phyloP scores from a whole-genome alignment of 2,329 filamentous ascomycete genomes.

The Orbilia oligospora region DNA sequence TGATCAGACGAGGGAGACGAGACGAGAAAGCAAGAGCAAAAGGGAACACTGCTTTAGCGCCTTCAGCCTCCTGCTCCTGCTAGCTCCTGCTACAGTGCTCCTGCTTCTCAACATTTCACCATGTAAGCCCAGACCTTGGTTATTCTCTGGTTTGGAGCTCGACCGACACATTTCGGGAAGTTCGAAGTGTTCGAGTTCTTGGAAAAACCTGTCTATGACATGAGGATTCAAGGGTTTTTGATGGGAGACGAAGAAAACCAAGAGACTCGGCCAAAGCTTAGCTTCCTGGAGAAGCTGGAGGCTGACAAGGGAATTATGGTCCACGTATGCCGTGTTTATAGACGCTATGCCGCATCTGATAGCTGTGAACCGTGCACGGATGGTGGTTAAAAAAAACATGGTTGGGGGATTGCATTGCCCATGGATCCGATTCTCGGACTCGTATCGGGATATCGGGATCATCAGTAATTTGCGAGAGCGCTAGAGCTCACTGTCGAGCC shows the following conservation, averaged over 20 bases:
- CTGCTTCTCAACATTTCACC: slow-evolving; percentile 7
- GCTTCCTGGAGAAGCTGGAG: slow-evolving; percentile 45
- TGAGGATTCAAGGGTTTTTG: slow-evolving; percentile 22
- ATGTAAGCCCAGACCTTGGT: slow-evolving; percentile 41
- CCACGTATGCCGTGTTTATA: slow-evolving; percentile 2
- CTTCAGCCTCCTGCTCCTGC: not conserved
- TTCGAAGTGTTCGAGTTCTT: slow-evolving; percentile 32
- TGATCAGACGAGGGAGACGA: slow-evolving; percentile 33
- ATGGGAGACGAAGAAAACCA: slow-evolving; percentile 54
- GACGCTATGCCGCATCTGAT: slow-evolving; percentile 33
- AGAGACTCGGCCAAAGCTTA: slow-evolving; percentile 61
- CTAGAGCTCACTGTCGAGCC: slow-evolving; percentile 27
- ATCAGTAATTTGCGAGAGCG: slow-evolving; percentile 25
- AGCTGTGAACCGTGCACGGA: slow-evolving; percentile 16
- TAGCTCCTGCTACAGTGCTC: no score
- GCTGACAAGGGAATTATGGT: slow-evolving; percentile 23
- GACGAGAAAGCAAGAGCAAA: slow-evolving; percentile 1
- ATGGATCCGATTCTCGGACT: slow-evolving; percentile 7
- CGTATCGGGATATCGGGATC: slow-evolving; percentile 12
- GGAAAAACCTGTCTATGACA: slow-evolving; percentile 26
- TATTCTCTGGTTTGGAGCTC: slow-evolving; percentile 50
- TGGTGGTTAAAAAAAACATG: no score
- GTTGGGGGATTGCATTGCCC: not conserved
- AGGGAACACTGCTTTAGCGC: not conserved
- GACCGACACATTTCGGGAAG: slow-evolving; percentile 32